A percentile compares a stretch with the other conserved stretches of the same genome.
These are phyloP conservation scores for Nakataea oryzae DNA, from an alignment of 2,329 filamentous ascomycete genomes.

Conservation along the genomic window DNA sequence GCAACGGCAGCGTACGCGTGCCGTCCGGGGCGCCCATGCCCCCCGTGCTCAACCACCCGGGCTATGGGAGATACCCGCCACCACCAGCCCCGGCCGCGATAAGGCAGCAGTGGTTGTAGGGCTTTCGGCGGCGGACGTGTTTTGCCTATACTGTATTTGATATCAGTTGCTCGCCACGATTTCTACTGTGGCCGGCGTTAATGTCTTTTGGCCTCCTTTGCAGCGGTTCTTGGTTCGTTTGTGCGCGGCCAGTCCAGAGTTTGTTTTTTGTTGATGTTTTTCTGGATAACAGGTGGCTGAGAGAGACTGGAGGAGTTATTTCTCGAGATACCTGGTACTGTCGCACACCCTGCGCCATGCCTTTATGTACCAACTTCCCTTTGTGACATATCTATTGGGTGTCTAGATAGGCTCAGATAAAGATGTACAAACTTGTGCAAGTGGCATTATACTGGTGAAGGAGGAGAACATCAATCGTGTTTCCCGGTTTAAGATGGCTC, in stretches of 20 bases:
- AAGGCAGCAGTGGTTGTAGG: not conserved
- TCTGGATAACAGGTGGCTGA: not conserved
- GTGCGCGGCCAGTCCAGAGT: not conserved
- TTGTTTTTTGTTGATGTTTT: not conserved
- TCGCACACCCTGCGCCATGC: not conserved
- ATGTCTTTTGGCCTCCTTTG: not conserved
- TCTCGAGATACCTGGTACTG: not conserved
- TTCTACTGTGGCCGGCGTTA: not conserved
- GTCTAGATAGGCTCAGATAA: not conserved
- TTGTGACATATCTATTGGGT: not conserved
- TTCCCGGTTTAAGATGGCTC: too few species aligned
- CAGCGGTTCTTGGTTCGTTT: not conserved
- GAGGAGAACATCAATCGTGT: accelerated
- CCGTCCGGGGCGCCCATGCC: slow-evolving; percentile 15
- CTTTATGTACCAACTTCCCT: not conserved
- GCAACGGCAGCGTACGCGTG: slow-evolving; percentile 15
- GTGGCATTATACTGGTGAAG: not conserved
- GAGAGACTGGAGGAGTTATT: not conserved
- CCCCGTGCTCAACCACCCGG: slow-evolving; percentile 34
- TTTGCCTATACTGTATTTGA: not conserved
- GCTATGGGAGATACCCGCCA: slow-evolving; percentile 26
- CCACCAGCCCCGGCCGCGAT: not conserved
- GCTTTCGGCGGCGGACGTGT: not conserved
- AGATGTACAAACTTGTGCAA: not conserved
- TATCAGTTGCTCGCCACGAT: not conserved